Evolutionary conservation across 441 rosid species (phyloP).

Genomic region (Pelargonium fulgidum): DNA sequence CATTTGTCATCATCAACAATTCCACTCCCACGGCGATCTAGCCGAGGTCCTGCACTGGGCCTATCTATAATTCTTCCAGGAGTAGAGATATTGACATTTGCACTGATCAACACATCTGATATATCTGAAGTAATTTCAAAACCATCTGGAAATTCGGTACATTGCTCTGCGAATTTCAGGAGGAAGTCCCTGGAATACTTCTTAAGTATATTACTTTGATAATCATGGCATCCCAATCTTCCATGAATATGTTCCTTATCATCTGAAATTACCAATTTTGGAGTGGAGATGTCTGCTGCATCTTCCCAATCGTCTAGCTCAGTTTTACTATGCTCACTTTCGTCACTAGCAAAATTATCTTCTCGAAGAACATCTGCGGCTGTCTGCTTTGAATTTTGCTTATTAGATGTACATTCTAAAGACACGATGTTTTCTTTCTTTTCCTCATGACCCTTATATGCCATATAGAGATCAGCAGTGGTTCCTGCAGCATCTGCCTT

Average conservation of each 20-base stretch:
- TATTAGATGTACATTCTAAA: slow-evolving; percentile 24
- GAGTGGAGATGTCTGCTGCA: slow-evolving; percentile 83
- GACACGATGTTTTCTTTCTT: slow-evolving; percentile 42
- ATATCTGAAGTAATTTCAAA: slow-evolving; percentile 53
- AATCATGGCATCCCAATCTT: slow-evolving; percentile 26
- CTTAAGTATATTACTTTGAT: slow-evolving; percentile 41
- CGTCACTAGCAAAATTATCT: slow-evolving; percentile 32
- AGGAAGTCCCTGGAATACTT: slow-evolving; percentile 95
- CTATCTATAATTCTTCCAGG: slow-evolving; percentile 66
- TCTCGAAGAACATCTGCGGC: slow-evolving; percentile 28
- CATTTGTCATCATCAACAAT: slow-evolving; percentile 67
- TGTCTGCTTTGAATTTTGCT: slow-evolving; percentile 34
- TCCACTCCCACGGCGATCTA: slow-evolving; percentile 62
- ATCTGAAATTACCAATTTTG: slow-evolving; percentile 53
- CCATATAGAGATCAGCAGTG: slow-evolving; percentile 76
- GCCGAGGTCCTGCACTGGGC: slow-evolving; percentile 49
- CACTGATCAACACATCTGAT: slow-evolving; percentile 38
- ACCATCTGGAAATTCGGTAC: slow-evolving; percentile 60
- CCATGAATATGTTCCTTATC: slow-evolving; percentile 25
- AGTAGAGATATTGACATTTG: slow-evolving; percentile 35
- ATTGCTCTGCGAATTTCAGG: slow-evolving; percentile 65
- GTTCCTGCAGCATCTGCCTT: slow-evolving; percentile 92
- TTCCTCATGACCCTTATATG: slow-evolving; percentile 87
- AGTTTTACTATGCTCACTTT: slow-evolving; percentile 37
- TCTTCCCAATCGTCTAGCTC: slow-evolving; percentile 99